Base-by-base conservation (phyloP, 1,284 basidiomycete genomes). In the Pyrrhoderma noxium region DNA sequence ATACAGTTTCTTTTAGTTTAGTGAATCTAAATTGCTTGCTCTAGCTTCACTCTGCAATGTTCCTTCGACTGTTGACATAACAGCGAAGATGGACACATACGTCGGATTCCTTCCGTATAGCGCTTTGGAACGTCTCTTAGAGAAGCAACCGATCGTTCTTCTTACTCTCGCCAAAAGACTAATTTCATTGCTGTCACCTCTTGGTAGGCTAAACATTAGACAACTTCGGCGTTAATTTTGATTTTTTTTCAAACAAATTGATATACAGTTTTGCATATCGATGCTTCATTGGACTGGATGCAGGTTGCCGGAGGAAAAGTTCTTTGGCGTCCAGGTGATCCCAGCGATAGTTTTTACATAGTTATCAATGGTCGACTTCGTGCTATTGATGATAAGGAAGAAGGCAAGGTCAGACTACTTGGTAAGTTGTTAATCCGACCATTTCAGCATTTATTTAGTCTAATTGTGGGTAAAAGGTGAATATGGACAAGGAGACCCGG, bases 231-330 rank as follows among this genome's bases (percentile, higher is more conserved):
- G 8, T 35, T 27, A 21, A 3, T 39, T 72, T 61, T 38, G 18
- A 9, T 45, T 35, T 13, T 8, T 16, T 41, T 14, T 22, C 38
- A 39, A n/a, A 53, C 45, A n/a, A 18, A 36, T 45, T 27, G 45
- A 38, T 23, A 2, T n/a, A 23, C 55, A 92, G 93, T 99, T 8
- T 73, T 98, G 11, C 95, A 99, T 63, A 96, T 99, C 55, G 95
- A 99, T 65, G 88, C 93, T 1, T 93, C 94, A 0, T 74, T 99
- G 54, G 95, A 99, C 64, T 99, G 95, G 95, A 89, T 94, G 78
- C 94, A 98, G 66, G 91, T 96, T 3, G 85, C 87, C 58, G 93
- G 93, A 0, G 93, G 96, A 0, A 92, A 93, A 64, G 84, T 93
- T 37, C 75, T 96, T 47, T 98, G 93, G 82, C 79, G 94, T 22